Conservation (phyloP, 345 rosid genomes). For the Euphorbia lathyris region DNA sequence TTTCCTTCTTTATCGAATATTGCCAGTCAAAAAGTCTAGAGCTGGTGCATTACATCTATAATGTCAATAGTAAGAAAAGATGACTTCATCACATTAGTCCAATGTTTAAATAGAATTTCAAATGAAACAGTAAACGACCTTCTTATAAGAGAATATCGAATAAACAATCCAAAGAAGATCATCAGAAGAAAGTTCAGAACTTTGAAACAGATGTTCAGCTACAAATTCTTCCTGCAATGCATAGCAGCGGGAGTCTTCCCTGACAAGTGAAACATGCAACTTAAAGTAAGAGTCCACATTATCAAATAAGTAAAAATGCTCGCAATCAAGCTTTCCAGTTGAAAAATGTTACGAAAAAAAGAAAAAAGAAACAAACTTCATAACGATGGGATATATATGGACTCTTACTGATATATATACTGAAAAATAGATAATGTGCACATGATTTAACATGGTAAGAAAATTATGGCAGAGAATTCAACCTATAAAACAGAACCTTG, state of each 20-base stretch:
- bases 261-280: slow-evolving; percentile 23
- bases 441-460: background rate
- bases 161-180: slow-evolving; percentile 65
- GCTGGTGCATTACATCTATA: background rate
- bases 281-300: background rate
- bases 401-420: too few relatives aligned
- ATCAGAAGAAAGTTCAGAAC: slow-evolving; percentile 59
- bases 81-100: background rate
- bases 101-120: background rate
- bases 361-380: background rate
- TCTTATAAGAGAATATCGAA: slow-evolving; percentile 58
- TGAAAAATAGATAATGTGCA: background rate
- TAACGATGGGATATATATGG: background rate
- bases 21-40: background rate
- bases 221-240: slow-evolving; percentile 78
- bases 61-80: background rate
- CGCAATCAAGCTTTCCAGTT: background rate
- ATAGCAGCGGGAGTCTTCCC: slow-evolving; percentile 72
- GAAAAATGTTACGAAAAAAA: background rate
- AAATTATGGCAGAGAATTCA: background rate
- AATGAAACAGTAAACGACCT: slow-evolving; percentile 40
- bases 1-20: background rate
- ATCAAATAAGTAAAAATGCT: background rate
- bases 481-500: background rate
- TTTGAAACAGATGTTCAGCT: slow-evolving; percentile 82